Evolutionary conservation across 192 early-diverging fungal genomes (phyloP), one percentile per base, ranked within the genome.

Genomic region (Phlyctochytrium arcticum): DNA sequence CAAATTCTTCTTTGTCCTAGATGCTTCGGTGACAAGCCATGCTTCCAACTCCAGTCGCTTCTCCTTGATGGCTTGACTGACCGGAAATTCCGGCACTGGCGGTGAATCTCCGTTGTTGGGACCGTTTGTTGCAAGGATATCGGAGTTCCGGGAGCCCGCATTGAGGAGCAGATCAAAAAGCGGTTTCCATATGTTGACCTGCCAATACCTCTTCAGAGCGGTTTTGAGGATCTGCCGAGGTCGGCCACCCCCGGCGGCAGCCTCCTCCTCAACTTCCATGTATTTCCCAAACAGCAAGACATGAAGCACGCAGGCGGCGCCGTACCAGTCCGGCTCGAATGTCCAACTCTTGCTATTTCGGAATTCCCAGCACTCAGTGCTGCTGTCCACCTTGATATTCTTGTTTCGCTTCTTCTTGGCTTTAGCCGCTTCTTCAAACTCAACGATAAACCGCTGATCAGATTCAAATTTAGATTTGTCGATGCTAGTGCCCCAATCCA

Each of bases 251-350:
- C 9, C 47, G 36, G 8, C 33, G 57, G 0, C 34, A 15, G 9
- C 30, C 9, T 27, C 55, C 32, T 39, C 39, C n/a, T n/a, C 32
- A 27, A 82, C 74, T 44, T 73, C 59, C 64, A 83, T 72, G 37
- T 80, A 76, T 51, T 56, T 51, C 24, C 82, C 79, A 75, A 85
- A 85, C 15, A 85, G 51, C 26, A 85, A 30, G 34, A 74, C 70
- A 53, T 81, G 75, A 7, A 79, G 46, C 30, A 83, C 64, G 0
- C 58, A 51, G 1, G 80, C 82, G 9, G 65, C 69, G 53, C 75
- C 80, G 62, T 80, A 83, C 82, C 80, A 82, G 51, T 85, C 83
- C 21, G 67, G 48, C 50, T 85, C 80, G 58, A 74, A 85, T 35
- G 30, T 70, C 60, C 70, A 78, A n/a, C 69, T 36, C 26, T 15